These are phyloP conservation scores for Salix exigua DNA, from an alignment of 345 rosid genomes.

Conservation along the genomic window DNA sequence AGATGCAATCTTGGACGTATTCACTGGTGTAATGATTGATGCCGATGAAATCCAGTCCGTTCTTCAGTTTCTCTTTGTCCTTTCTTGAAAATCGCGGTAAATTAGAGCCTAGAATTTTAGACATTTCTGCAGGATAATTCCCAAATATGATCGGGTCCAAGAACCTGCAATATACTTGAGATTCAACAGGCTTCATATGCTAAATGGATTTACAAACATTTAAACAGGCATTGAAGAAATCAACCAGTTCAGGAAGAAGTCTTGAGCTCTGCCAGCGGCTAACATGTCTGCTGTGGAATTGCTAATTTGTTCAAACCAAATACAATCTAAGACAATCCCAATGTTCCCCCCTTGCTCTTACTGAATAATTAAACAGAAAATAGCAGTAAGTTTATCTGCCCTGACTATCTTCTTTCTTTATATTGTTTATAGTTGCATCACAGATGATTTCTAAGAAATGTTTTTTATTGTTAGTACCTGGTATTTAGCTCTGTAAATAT, in stretches of 20 bases:
- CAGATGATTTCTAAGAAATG: too few relatives aligned
- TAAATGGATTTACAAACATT: neutral
- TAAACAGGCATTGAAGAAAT: neutral
- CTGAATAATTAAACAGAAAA: neutral
- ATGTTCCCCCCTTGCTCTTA: constrained; percentile 20
- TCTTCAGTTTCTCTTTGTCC: constrained; percentile 11
- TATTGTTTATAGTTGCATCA: neutral
- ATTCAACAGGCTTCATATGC: neutral
- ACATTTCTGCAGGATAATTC: constrained; percentile 21
- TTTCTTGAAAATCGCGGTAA: constrained; percentile 12
- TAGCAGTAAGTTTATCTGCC: neutral
- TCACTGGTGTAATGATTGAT: constrained; percentile 15
- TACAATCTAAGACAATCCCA: constrained; percentile 13
- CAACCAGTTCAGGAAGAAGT: constrained; percentile 18
- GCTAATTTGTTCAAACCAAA: constrained; percentile 17
- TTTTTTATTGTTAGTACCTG: constrained; percentile 7
- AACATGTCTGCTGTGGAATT: constrained; percentile 17
- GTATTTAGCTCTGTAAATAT: constrained; percentile 19
- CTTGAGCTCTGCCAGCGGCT: constrained; percentile 13
- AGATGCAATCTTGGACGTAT: constrained; percentile 16
- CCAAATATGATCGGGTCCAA: constrained; percentile 18
- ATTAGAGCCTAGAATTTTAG: constrained; percentile 3
- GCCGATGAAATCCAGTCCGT: constrained; percentile 19
- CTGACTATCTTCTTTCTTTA: neutral
- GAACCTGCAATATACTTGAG: constrained; percentile 5